These are phyloP conservation scores for Metschnikowia continentalis DNA, from an alignment of 805 yeast species.

Conservation along the genomic window DNA sequence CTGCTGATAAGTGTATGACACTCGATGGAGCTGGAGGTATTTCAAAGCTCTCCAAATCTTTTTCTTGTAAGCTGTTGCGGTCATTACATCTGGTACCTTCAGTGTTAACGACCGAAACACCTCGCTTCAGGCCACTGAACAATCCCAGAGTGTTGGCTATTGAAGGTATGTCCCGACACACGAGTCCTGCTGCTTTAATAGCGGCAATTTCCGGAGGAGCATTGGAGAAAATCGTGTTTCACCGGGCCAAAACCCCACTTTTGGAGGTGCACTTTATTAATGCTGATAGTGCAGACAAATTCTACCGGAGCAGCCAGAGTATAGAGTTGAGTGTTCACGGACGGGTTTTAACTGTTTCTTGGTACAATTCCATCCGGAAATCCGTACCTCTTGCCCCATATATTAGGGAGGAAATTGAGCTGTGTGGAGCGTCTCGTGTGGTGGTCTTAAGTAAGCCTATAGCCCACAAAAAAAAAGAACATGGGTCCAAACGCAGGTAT, in stretches of 20 bases:
- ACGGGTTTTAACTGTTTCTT: constrained; percentile 38
- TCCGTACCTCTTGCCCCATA: constrained; percentile 24
- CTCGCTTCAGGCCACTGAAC: background rate
- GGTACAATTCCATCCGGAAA: constrained; percentile 31
- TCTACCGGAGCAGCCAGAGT: constrained; percentile 44
- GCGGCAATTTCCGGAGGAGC: constrained; percentile 68
- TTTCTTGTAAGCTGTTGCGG: background rate
- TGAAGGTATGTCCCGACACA: constrained; percentile 35
- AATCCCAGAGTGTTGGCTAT: constrained; percentile 28
- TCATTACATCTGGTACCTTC: background rate
- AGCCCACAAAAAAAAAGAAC: background rate
- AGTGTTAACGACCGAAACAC: background rate
- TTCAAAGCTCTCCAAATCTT: background rate
- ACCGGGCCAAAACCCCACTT: constrained; percentile 12
- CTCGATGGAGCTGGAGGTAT: background rate
- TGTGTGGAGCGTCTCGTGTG: constrained; percentile 51
- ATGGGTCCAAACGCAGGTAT: constrained; percentile 18
- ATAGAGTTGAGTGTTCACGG: constrained; percentile 61
- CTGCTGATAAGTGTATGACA: background rate
- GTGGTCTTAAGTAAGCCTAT: constrained; percentile 37
- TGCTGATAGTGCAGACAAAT: constrained; percentile 51
- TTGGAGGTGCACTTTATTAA: constrained; percentile 50
- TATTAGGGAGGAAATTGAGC: constrained; percentile 29
- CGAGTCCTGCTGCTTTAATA: constrained; percentile 49
- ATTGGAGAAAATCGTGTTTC: constrained; percentile 45